Evolutionary conservation across 805 yeast genomes (phyloP).

Genomic region (Teunomyces funiuensis): DNA sequence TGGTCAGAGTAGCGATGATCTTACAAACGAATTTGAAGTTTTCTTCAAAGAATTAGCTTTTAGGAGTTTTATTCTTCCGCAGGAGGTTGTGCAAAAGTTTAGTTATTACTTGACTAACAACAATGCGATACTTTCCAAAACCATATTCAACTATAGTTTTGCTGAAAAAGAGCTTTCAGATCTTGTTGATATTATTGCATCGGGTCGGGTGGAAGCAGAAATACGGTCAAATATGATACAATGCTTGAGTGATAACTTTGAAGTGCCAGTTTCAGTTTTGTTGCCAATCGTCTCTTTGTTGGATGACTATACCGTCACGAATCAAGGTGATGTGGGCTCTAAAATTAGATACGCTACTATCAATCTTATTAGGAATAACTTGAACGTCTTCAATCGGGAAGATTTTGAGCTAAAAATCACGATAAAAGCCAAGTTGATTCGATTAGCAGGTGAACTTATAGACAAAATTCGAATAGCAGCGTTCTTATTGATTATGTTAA

Average conservation of each 20-base stretch:
- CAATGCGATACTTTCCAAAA: slow-evolving; percentile 36
- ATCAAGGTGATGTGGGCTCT: slow-evolving; percentile 92
- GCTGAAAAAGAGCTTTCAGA: slow-evolving; percentile 12
- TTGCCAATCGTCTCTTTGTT: slow-evolving; percentile 37
- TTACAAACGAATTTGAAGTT: slow-evolving; percentile 28
- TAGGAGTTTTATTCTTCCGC: slow-evolving; percentile 4
- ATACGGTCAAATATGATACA: slow-evolving; percentile 26
- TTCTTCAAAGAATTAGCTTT: slow-evolving; percentile 17
- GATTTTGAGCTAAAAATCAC: slow-evolving; percentile 4
- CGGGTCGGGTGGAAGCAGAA: slow-evolving; percentile 24
- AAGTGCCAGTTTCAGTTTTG: neutral
- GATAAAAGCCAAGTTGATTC: slow-evolving; percentile 40
- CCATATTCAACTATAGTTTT: slow-evolving; percentile 30
- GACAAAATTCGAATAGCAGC: slow-evolving; percentile 52
- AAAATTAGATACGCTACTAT: slow-evolving; percentile 59
- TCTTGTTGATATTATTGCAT: slow-evolving; percentile 27
- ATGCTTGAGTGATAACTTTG: slow-evolving; percentile 15
- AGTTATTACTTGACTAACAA: slow-evolving; percentile 37
- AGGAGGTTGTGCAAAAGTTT: slow-evolving; percentile 26
- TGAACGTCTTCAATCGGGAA: neutral
- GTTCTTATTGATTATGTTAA: slow-evolving; percentile 30
- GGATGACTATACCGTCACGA: slow-evolving; percentile 75
- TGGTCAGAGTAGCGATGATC: slow-evolving; percentile 16
- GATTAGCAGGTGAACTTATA: slow-evolving; percentile 65
- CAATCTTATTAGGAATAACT: slow-evolving; percentile 32